phyloP scores from a whole-genome alignment of 495 filamentous ascomycete species.

The Hypoxylon fuscum region DNA sequence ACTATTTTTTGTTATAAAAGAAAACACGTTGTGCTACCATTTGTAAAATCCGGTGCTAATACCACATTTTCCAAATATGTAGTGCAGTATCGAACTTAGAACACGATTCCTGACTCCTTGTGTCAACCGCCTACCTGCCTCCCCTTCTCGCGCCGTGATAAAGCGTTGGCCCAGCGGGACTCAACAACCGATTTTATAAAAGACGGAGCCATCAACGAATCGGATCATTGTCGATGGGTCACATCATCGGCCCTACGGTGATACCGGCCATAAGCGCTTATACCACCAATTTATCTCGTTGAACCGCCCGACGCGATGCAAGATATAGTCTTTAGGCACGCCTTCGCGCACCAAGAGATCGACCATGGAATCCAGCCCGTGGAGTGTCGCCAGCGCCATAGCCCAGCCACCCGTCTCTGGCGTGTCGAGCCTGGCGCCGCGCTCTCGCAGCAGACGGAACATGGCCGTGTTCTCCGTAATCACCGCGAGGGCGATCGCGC shows the following conservation, averaged over 20 bases:
- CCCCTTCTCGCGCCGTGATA: too few species aligned
- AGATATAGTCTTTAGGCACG: conserved; percentile 3
- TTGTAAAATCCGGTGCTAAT: too few species aligned
- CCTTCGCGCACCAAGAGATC: conserved; percentile 29
- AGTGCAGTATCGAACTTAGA: too few species aligned
- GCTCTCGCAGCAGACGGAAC: conserved; percentile 18
- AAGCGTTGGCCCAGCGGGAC: too few species aligned
- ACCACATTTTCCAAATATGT: too few species aligned
- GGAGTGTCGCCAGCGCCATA: conserved; percentile 20
- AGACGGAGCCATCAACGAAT: too few species aligned
- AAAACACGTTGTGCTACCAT: too few species aligned
- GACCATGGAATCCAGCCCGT: conserved; percentile 29
- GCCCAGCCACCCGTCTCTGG: conserved; percentile 35
- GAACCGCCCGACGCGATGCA: not conserved
- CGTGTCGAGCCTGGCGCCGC: conserved; percentile 26
- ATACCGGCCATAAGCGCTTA: not conserved
- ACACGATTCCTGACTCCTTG: too few species aligned
- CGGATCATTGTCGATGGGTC: conserved; percentile 6
- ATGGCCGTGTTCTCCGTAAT: conserved; percentile 11
- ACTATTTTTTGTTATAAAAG: too few species aligned
- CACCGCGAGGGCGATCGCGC: conserved; percentile 14
- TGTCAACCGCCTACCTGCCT: too few species aligned
- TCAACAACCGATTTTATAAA: too few species aligned
- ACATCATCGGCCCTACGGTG: not conserved
- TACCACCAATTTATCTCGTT: not conserved